Percentiles rank a stretch among this genome's conserved stretches.
Conservation (phyloP, 2,329 filamentous ascomycete genomes). For the Cercospora zeina region DNA sequence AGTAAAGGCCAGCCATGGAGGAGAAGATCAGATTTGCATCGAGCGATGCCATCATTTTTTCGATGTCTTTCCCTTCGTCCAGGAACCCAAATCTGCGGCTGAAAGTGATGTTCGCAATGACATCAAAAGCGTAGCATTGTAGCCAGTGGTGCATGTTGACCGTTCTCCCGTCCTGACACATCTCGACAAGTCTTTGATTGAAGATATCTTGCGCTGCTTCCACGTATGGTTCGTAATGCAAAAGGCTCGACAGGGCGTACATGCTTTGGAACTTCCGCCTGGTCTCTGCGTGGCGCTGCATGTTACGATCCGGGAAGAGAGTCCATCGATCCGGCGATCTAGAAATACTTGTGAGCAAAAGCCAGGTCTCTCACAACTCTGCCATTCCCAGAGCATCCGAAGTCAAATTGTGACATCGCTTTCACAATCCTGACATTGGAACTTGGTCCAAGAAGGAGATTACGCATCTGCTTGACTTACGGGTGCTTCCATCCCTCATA, state of each 20-base stretch:
- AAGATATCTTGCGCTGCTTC: slow-evolving; percentile 26
- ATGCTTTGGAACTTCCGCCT: slow-evolving; percentile 29
- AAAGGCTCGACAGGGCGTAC: slow-evolving; percentile 31
- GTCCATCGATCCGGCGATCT: slow-evolving; percentile 23
- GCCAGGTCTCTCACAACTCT: background rate
- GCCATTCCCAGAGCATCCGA: background rate
- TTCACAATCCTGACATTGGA: background rate
- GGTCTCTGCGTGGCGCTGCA: slow-evolving; percentile 26
- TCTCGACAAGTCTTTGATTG: slow-evolving; percentile 21
- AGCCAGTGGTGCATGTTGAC: slow-evolving; percentile 31
- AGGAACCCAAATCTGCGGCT: slow-evolving; percentile 43
- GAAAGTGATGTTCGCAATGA: slow-evolving; percentile 43
- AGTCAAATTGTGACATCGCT: background rate
- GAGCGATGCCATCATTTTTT: slow-evolving; percentile 22
- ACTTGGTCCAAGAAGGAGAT: background rate
- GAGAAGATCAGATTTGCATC: slow-evolving; percentile 22
- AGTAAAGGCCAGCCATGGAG: slow-evolving; percentile 23
- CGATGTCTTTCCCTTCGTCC: slow-evolving; percentile 42
- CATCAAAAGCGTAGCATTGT: slow-evolving; percentile 45
- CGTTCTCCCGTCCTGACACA: slow-evolving; percentile 15
- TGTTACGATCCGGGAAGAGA: slow-evolving; percentile 25
- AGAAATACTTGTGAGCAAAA: background rate
- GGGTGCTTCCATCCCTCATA: slow-evolving; percentile 28
- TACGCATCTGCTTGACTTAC: background rate
- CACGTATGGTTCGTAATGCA: slow-evolving; percentile 31